Evolutionary conservation across 108 stramenopile genomes (phyloP), one percentile per base, ranked within the genome.

Genomic region (Nitzschia sp.): DNA sequence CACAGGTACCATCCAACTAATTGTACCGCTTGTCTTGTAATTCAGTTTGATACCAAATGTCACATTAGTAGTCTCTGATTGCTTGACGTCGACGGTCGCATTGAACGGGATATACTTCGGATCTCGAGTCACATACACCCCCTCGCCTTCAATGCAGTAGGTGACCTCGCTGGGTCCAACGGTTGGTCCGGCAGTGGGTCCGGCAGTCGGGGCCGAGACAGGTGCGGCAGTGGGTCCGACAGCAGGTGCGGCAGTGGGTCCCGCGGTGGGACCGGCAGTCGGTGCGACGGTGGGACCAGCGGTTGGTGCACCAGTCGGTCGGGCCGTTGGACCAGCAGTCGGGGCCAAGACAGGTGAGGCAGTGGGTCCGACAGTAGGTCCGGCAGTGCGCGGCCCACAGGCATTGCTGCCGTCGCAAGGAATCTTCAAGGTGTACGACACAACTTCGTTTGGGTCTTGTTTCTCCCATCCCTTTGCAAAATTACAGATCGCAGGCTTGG

Each of bases 111-210:
- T 28, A 5, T 38, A 33, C 9, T 60, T 21, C 16, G 4, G n/a
- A 11, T 41, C 38, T 44, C 41, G 33, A 28, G 59, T 60, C 2
- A 60, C 59, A 11, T 3, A 30, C 3, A 57, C 55, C 3, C 55
- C 55, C 9, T 11, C 28, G 17, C 30, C 55, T 30, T 57, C 55
- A 23, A 57, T 26, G 23, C 55, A 57, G 55, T 57, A 57, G n/a
- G n/a, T n/a, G n/a, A n/a, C n/a, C n/a, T 33, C 28, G n/a, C n/a
- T 46, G 13, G 67, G 67, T 36, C 67, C 54, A 17, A 17, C 28
- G n/a, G 67, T 58, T 30, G 67, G 67, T 41, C 63, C 45, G 21
- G 48, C 8, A 15, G 63, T 65, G 8, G 63, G 63, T 4, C 47
- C 48, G 5, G 13, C 13, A 17, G 63, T 65, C 8, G 63, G 63